Evolutionary conservation across 257 asterid species (phyloP).

Genomic region (Prunella vulgaris): DNA sequence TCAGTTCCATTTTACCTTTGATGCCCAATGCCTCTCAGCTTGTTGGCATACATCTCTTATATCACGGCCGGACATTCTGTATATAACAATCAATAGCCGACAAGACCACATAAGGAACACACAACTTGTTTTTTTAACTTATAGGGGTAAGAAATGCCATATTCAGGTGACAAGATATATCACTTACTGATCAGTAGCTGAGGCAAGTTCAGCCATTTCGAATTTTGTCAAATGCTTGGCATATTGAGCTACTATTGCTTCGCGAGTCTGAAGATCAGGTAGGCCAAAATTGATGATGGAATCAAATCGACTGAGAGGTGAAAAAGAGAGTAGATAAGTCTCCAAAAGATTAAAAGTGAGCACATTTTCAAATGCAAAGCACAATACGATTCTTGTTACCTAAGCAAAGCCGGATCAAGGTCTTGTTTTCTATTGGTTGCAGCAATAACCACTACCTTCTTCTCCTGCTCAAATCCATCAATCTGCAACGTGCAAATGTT

Average conservation of each 20-base stretch:
- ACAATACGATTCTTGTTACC: constrained; percentile 37
- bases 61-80: constrained; percentile 94
- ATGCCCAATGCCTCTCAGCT: constrained; percentile 97
- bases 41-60: constrained; percentile 94
- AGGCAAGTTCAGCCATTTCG: constrained; percentile 68
- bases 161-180: not conserved
- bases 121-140: not conserved
- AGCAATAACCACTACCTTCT: constrained; percentile 87
- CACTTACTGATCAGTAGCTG: constrained; percentile 63
- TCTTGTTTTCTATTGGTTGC: constrained; percentile 96
- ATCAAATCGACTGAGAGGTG: constrained; percentile 83
- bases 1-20: constrained; percentile 56
- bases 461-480: constrained; percentile 97
- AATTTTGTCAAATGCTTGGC: constrained; percentile 79
- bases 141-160: not conserved
- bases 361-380: not conserved
- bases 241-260: constrained; percentile 77
- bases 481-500: constrained; percentile 49
- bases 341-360: not conserved
- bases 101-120: not conserved
- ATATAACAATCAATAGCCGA: not conserved
- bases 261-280: constrained; percentile 85
- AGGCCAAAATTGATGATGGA: constrained; percentile 66
- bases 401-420: constrained; percentile 92
- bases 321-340: constrained; percentile 14